Percentiles rank a stretch among this genome's conserved stretches.
Evolutionary conservation across 345 rosid genomes (phyloP).

Genomic region (Salix exigua): DNA sequence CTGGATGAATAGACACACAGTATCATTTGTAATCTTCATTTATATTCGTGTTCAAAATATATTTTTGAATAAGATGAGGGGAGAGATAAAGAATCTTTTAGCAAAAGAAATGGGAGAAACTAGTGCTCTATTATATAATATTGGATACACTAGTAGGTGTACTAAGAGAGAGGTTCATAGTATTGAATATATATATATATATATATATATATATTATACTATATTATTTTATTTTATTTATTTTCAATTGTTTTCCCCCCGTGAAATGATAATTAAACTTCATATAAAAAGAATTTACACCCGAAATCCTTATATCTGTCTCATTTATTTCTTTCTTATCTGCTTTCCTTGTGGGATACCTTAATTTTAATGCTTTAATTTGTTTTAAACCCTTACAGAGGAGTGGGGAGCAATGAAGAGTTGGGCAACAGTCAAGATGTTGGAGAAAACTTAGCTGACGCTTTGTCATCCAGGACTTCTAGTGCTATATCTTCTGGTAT

Average conservation of each 20-base stretch:
- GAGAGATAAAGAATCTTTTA: slow-evolving; percentile 20
- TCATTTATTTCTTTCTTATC: neutral
- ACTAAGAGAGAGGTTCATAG: neutral
- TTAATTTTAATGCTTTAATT: neutral
- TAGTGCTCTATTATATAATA: slow-evolving; percentile 1
- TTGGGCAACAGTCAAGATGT: slow-evolving; percentile 34
- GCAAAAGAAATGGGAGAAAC: neutral
- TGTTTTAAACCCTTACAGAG: slow-evolving; percentile 27
- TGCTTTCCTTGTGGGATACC: neutral
- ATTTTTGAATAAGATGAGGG: slow-evolving; percentile 6
- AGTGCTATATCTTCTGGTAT: slow-evolving; percentile 28
- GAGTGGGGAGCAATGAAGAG: slow-evolving; percentile 43
- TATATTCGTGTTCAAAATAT: neutral
- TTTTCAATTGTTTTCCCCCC: too few species aligned
- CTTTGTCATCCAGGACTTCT: slow-evolving; percentile 40
- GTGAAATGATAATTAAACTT: neutral
- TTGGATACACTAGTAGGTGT: neutral
- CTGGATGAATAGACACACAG: neutral
- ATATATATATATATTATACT: too few species aligned
- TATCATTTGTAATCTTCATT: neutral
- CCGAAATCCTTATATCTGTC: neutral
- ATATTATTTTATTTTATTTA: too few species aligned
- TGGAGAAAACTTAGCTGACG: slow-evolving; percentile 51
- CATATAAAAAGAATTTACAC: neutral
- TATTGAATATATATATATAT: too few species aligned